Percentiles rank a stretch among this genome's conserved stretches.
Conservation (phyloP, 1,284 basidiomycete species). For the Ganoderma boninense region DNA sequence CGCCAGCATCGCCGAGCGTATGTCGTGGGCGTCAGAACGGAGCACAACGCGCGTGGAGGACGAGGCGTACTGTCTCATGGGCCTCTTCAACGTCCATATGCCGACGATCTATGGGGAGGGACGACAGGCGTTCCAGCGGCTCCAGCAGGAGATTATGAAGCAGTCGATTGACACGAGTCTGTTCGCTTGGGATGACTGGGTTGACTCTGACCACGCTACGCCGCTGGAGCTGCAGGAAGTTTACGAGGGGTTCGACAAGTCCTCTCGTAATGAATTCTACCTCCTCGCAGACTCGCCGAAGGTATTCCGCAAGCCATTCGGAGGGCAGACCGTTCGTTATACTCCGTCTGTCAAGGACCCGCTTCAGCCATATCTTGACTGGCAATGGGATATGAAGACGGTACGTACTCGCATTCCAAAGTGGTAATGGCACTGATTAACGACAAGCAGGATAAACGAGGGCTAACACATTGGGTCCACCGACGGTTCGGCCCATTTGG, state of each 20-base stretch:
- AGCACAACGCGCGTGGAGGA: slow-evolving; percentile 12
- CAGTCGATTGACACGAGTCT: slow-evolving; percentile 7
- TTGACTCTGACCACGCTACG: not conserved
- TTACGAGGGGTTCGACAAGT: not conserved
- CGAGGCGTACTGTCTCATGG: slow-evolving; percentile 20
- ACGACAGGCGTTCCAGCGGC: slow-evolving; percentile 11
- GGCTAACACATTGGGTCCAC: not conserved
- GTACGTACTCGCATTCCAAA: not conserved
- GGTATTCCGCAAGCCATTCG: not conserved
- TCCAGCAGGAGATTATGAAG: slow-evolving; percentile 16
- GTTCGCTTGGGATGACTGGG: slow-evolving; percentile 2
- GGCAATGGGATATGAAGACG: not conserved
- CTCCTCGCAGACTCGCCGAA: slow-evolving; percentile 5
- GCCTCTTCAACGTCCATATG: slow-evolving; percentile 14
- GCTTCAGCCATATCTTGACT: slow-evolving; percentile 9
- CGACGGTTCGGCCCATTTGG: slow-evolving; percentile 5
- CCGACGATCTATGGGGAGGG: slow-evolving; percentile 18
- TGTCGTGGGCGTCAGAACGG: slow-evolving; percentile 16
- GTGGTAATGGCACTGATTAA: not conserved
- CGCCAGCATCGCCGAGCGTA: not conserved
- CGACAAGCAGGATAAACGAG: too few species aligned
- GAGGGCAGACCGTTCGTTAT: not conserved
- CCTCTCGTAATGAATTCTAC: not conserved
- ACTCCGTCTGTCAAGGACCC: not conserved
- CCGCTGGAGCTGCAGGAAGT: not conserved